These are phyloP conservation scores for Tetrapisispora arboricola DNA, from an alignment of 805 yeast genomes.

Conservation along the genomic window DNA sequence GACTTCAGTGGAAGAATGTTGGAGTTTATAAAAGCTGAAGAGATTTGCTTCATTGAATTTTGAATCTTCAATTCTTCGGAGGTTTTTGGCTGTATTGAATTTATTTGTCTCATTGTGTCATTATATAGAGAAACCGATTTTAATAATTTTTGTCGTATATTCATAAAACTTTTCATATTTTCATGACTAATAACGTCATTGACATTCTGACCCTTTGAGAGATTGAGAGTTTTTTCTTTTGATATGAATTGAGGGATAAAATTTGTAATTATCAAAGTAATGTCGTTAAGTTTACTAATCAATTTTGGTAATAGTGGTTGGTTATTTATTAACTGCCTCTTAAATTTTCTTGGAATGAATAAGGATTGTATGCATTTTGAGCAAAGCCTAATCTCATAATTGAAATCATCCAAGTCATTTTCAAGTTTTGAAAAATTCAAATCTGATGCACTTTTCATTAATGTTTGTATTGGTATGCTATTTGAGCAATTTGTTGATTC, in stretches of 20 bases:
- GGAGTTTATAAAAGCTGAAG: conserved; percentile 54
- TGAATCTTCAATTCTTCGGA: conserved; percentile 39
- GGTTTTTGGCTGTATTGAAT: conserved; percentile 27
- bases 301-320: conserved; percentile 32
- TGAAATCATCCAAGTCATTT: conserved; percentile 14
- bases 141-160: conserved; percentile 36
- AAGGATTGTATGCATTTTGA: conserved; percentile 53
- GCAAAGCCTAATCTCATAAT: conserved; percentile 49
- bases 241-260: conserved; percentile 37
- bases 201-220: conserved; percentile 24
- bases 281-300: conserved; percentile 33
- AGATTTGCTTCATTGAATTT: conserved; percentile 45
- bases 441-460: conserved; percentile 20
- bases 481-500: conserved; percentile 56
- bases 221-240: conserved; percentile 17
- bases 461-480: conserved; percentile 43
- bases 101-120: conserved; percentile 35
- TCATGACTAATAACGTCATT: conserved; percentile 1
- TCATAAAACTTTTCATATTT: conserved; percentile 30
- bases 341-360: conserved; percentile 44
- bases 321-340: conserved; percentile 30
- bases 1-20: conserved; percentile 55
- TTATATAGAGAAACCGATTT: conserved; percentile 45
- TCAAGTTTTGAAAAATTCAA: conserved; percentile 13
- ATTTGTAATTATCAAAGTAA: conserved; percentile 30